Evolutionary conservation across 176 grass and related monocot species (phyloP).

Genomic region (Chrysopogon serrulatus): DNA sequence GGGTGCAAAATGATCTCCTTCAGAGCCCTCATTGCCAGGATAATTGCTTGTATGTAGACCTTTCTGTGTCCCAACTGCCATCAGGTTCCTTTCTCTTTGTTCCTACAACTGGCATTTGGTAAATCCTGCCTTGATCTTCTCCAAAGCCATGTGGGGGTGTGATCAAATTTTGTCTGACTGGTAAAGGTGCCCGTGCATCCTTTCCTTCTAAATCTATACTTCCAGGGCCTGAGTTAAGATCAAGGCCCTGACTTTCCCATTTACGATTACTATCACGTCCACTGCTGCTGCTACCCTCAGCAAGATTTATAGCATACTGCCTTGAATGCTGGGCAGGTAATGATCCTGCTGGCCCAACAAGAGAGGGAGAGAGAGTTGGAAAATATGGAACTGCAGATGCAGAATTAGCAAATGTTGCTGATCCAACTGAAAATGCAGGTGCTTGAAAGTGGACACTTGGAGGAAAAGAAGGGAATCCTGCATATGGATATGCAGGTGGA

Average conservation of each 20-base stretch:
- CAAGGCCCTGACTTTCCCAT: slow-evolving; percentile 67
- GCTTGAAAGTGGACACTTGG: slow-evolving; percentile 34
- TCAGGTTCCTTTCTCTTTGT: slow-evolving; percentile 87
- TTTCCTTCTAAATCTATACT: slow-evolving; percentile 57
- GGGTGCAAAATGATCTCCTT: neutral
- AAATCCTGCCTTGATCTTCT: slow-evolving; percentile 69
- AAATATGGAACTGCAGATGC: slow-evolving; percentile 34
- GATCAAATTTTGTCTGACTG: slow-evolving; percentile 55
- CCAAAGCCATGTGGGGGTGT: slow-evolving; percentile 42
- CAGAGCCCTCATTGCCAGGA: slow-evolving; percentile 53
- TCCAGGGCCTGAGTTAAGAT: slow-evolving; percentile 80
- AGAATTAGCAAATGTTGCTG: slow-evolving; percentile 39
- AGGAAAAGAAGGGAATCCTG: slow-evolving; percentile 57
- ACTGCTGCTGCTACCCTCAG: slow-evolving; percentile 57
- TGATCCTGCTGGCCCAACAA: slow-evolving; percentile 47
- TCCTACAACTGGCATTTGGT: slow-evolving; percentile 46
- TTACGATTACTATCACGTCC: slow-evolving; percentile 52
- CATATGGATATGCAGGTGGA: slow-evolving; percentile 58
- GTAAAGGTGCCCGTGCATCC: slow-evolving; percentile 39
- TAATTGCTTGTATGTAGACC: slow-evolving; percentile 60
- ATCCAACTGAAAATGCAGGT: slow-evolving; percentile 49
- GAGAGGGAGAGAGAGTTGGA: slow-evolving; percentile 31
- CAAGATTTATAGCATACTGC: slow-evolving; percentile 68
- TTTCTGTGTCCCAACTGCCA: slow-evolving; percentile 71
- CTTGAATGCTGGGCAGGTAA: slow-evolving; percentile 54